phyloP scores from a whole-genome alignment of 495 filamentous ascomycete genomes.

The Ascodesmis nigricans region DNA sequence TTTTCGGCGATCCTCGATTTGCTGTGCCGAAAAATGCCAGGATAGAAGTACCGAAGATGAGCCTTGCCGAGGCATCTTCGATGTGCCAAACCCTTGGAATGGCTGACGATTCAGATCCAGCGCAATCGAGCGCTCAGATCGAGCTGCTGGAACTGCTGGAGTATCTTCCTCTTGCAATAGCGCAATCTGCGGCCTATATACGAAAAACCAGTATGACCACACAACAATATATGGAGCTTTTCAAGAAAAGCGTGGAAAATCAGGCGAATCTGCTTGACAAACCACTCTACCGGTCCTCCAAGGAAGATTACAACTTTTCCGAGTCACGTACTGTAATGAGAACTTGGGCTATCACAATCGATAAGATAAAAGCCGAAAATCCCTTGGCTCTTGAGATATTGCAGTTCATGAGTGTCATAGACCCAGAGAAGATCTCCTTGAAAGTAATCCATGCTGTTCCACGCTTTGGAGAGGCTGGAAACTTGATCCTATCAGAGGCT shows the following conservation, averaged over 20 bases:
- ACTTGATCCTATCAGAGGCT: not conserved
- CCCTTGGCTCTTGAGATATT: constrained; percentile 6
- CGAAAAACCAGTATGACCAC: constrained; percentile 1
- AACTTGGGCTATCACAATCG: constrained; percentile 7
- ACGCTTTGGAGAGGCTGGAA: not conserved
- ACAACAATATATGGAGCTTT: constrained; percentile 3
- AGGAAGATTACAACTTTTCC: too few relatives aligned
- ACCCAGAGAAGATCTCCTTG: constrained; percentile 7
- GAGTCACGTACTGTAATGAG: constrained; percentile 6
- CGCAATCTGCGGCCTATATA: constrained; percentile 28
- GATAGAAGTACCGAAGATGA: not conserved
- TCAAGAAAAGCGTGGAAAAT: not conserved
- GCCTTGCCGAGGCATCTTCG: not conserved
- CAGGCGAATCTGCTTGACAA: not conserved
- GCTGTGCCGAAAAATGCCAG: constrained; percentile 8
- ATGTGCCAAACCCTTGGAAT: not conserved
- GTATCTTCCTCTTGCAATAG: constrained; percentile 26
- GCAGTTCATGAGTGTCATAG: constrained; percentile 9
- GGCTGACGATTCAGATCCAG: not conserved
- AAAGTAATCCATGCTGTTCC: not conserved
- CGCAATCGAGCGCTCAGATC: constrained; percentile 17
- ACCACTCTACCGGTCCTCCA: too few relatives aligned
- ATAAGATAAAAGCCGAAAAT: constrained; percentile 1
- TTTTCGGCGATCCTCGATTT: too few relatives aligned
- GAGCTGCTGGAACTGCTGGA: constrained; percentile 21